Base-by-base conservation (phyloP, 306 rosid genomes). In the Arachis stenosperma region DNA sequence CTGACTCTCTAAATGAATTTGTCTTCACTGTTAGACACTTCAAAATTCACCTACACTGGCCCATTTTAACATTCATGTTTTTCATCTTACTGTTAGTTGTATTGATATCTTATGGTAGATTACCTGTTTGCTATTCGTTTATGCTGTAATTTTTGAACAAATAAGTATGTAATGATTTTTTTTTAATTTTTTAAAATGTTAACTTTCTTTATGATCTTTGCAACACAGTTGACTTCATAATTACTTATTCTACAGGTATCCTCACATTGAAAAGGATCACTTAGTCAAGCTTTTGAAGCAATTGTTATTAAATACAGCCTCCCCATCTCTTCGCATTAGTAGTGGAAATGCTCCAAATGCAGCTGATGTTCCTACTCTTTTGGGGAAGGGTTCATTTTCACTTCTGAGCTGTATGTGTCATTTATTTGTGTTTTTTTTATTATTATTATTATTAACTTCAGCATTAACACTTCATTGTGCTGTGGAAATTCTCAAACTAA, bases 311-410 rank as follows among this genome's bases (percentile, higher is more conserved):
- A 86, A 78, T 71, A 75, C 44, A 64, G 78, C 86, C 71, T 82
- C 90, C 53, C 87, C 92, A 74, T 83, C 90, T 41, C 68, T 78
- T 74, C 83, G 86, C 75, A 61, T 75, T 78, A 75, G 70, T 66
- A 70, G 81, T 78, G 91, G 87, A 78, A 89, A 81, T 78, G 79
- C 86, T 73, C 98, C 97, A 75, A 95, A 87, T 80, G 99, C 99
- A 44, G 96, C 97, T 72, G 96, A 94, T 83, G 96, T 91, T 70
- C 99, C 99, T 71, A 94, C 99, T 60, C 90, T 94, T 81, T 69
- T 94, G 72, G 99, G 99, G 82, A 83, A 56, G 3, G 92, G 89
- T 73, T 84, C 97, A 78, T 94, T 91, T 88, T 91, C 98, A 75
- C 97, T 94, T 68, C 51, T 94, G 73, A 81, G 88, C 73, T 46